phyloP scores from a whole-genome alignment of 108 stramenopile species.

The Fragilaria radians region DNA sequence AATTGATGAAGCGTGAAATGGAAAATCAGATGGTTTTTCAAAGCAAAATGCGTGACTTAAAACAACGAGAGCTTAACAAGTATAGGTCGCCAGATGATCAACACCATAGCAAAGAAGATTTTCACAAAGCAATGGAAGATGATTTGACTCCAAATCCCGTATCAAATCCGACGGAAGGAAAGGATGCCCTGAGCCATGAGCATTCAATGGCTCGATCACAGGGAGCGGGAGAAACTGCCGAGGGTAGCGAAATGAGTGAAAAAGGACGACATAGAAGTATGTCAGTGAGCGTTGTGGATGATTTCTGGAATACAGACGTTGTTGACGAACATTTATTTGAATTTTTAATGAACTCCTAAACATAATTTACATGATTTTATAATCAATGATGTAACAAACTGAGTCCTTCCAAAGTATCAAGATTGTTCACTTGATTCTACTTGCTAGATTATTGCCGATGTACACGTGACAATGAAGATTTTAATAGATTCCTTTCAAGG shows the following conservation, averaged over 20 bases:
- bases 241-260: slow-evolving; percentile 11
- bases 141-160: neutral
- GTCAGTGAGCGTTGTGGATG: slow-evolving; percentile 33
- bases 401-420: too few species aligned
- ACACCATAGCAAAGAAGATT: neutral
- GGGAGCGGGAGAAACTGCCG: slow-evolving; percentile 31
- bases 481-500: too few species aligned
- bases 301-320: slow-evolving; percentile 68
- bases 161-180: neutral
- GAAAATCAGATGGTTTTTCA: slow-evolving; percentile 71
- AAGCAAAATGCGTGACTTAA: slow-evolving; percentile 76
- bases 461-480: too few species aligned
- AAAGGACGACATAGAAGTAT: slow-evolving; percentile 12
- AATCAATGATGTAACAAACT: too few species aligned
- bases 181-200: slow-evolving; percentile 3
- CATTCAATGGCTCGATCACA: neutral
- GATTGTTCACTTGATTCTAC: too few species aligned
- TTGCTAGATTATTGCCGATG: too few species aligned
- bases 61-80: slow-evolving; percentile 72
- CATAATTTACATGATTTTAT: neutral
- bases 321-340: slow-evolving; percentile 82
- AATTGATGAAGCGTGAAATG: slow-evolving; percentile 84
- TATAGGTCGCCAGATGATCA: slow-evolving; percentile 7
- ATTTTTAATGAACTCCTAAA: slow-evolving; percentile 57
- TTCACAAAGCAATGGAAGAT: neutral